Percentiles rank a stretch among this genome's conserved stretches.
phyloP scores from a whole-genome alignment of 2,329 filamentous ascomycete species.

The Colletotrichum sp. region DNA sequence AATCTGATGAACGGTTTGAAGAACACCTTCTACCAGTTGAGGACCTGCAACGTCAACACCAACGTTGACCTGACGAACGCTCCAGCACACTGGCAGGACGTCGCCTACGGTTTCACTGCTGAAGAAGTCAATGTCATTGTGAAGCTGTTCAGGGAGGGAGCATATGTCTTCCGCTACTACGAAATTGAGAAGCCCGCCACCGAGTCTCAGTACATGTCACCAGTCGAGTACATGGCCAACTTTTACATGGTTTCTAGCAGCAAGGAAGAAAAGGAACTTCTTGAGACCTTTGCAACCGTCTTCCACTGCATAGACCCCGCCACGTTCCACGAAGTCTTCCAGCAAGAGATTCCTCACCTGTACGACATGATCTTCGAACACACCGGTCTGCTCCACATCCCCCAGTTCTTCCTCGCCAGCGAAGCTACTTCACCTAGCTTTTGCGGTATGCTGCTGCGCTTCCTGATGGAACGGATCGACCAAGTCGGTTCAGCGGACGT shows the following conservation, averaged over 20 bases:
- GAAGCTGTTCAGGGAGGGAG: slow-evolving; percentile 96
- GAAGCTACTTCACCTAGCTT: slow-evolving; percentile 98
- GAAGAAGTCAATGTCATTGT: slow-evolving; percentile 97
- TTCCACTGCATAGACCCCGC: slow-evolving; percentile 99
- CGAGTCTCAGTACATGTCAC: slow-evolving; percentile 78
- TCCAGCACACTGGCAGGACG: slow-evolving; percentile 91
- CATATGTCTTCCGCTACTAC: slow-evolving; percentile 96
- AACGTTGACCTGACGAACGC: slow-evolving; percentile 77
- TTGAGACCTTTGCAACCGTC: slow-evolving; percentile 97
- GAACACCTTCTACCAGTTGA: slow-evolving; percentile 94
- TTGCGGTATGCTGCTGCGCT: slow-evolving; percentile 96
- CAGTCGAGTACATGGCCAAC: slow-evolving; percentile 91
- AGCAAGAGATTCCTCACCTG: slow-evolving; percentile 93
- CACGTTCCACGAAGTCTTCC: slow-evolving; percentile 98
- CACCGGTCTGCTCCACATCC: slow-evolving; percentile 89
- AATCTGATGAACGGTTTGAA: slow-evolving; percentile 96
- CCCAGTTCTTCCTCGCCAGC: slow-evolving; percentile 98
- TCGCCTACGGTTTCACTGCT: slow-evolving; percentile 94
- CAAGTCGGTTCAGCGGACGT: slow-evolving; percentile 93
- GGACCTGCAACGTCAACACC: slow-evolving; percentile 80
- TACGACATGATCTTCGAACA: slow-evolving; percentile 99
- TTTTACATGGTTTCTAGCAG: slow-evolving; percentile 93
- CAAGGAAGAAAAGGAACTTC: slow-evolving; percentile 95
- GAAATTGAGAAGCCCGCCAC: slow-evolving; percentile 80
- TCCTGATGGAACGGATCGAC: slow-evolving; percentile 95